phyloP scores from a whole-genome alignment of 805 yeast species.

The Candida railenensis region DNA sequence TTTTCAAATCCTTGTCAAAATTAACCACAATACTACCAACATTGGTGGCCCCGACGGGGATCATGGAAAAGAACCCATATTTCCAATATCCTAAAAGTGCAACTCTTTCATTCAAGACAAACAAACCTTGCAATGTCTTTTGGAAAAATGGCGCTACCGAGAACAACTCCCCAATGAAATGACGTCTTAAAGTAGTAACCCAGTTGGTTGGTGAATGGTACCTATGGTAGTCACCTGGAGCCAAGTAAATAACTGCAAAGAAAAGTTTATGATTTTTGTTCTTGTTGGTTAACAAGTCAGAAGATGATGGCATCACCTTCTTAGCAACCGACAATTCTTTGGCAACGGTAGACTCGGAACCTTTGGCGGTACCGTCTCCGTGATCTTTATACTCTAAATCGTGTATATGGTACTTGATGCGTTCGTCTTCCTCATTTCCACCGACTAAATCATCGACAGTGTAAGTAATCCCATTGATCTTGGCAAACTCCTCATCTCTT shows the following conservation, averaged over 20 bases:
- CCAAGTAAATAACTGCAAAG: slow-evolving; percentile 89
- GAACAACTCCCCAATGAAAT: slow-evolving; percentile 92
- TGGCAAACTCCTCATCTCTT: slow-evolving; percentile 75
- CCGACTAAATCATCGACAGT: slow-evolving; percentile 69
- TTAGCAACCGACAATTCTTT: slow-evolving; percentile 41
- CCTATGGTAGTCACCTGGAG: slow-evolving; percentile 98
- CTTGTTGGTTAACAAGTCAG: slow-evolving; percentile 25
- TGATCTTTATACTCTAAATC: slow-evolving; percentile 53
- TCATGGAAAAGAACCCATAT: slow-evolving; percentile 96
- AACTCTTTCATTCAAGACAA: slow-evolving; percentile 91
- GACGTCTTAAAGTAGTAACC: slow-evolving; percentile 92
- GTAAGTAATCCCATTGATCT: slow-evolving; percentile 69
- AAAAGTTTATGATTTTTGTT: slow-evolving; percentile 56
- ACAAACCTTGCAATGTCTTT: slow-evolving; percentile 77
- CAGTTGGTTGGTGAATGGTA: slow-evolving; percentile 95
- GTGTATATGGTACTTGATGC: slow-evolving; percentile 37
- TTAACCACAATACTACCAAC: slow-evolving; percentile 93
- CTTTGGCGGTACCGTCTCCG: slow-evolving; percentile 61
- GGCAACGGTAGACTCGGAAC: slow-evolving; percentile 28
- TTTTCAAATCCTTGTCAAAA: slow-evolving; percentile 85
- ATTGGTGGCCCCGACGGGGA: slow-evolving; percentile 98
- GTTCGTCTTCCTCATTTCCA: slow-evolving; percentile 33
- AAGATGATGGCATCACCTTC: slow-evolving; percentile 15
- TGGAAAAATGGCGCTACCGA: slow-evolving; percentile 98
- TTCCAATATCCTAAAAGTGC: slow-evolving; percentile 95